Percentiles rank a stretch among this genome's conserved stretches.
These are phyloP conservation scores for Achlya hypogyna DNA, from an alignment of 352 stramenopile genomes.

Conservation along the genomic window DNA sequence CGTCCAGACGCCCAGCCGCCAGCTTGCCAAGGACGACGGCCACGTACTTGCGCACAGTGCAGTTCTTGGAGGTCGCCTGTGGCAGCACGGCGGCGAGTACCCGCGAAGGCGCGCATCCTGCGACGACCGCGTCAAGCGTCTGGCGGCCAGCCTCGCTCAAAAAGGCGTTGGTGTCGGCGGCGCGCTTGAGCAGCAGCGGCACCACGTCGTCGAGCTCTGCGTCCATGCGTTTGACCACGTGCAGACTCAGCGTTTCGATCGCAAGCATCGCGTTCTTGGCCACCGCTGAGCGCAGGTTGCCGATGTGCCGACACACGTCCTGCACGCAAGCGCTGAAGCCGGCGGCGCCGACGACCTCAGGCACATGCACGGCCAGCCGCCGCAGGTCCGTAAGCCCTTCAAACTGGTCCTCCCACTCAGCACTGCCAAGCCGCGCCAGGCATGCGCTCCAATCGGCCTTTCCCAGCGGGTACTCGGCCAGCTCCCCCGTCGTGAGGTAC, in stretches of 20 bases:
- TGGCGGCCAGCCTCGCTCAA: constrained; percentile 50
- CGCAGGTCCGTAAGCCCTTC: constrained; percentile 51
- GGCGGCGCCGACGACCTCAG: constrained; percentile 21
- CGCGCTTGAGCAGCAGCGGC: constrained; percentile 51
- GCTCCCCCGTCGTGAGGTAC: constrained; percentile 54
- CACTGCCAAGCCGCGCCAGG: constrained; percentile 27
- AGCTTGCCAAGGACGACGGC: constrained; percentile 3
- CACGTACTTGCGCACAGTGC: neutral
- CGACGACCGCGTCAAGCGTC: constrained; percentile 39
- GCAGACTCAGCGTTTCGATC: constrained; percentile 46
- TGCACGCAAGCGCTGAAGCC: constrained; percentile 34
- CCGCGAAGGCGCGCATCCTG: constrained; percentile 41
- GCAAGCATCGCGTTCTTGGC: constrained; percentile 70
- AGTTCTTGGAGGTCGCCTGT: constrained; percentile 27
- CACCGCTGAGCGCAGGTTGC: constrained; percentile 58
- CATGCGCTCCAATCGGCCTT: constrained; percentile 41
- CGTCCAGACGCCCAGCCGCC: constrained; percentile 32
- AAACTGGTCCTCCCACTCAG: constrained; percentile 59
- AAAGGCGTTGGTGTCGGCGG: constrained; percentile 61
- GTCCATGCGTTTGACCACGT: constrained; percentile 42
- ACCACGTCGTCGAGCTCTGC: constrained; percentile 48
- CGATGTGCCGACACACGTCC: constrained; percentile 50
- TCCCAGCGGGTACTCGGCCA: constrained; percentile 30
- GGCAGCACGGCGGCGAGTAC: constrained; percentile 34
- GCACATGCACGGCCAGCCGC: constrained; percentile 35